phyloP scores from a whole-genome alignment of 306 rosid genomes.

The Gastrolobium villosum region DNA sequence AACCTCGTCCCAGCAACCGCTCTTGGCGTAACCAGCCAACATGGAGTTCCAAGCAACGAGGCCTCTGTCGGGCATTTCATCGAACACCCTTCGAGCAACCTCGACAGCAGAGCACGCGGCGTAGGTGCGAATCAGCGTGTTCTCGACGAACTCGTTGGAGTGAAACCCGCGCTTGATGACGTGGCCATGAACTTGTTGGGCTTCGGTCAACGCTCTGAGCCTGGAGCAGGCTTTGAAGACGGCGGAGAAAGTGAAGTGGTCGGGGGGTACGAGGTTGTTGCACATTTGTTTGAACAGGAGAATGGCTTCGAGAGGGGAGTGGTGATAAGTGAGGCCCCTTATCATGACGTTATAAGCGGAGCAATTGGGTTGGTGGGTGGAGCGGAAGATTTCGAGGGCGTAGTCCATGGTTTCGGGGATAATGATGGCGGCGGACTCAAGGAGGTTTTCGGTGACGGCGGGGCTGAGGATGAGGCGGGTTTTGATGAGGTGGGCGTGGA shows the following conservation, averaged over 20 bases:
- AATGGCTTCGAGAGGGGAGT: conserved; percentile 56
- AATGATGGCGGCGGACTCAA: conserved; percentile 67
- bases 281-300: conserved; percentile 61
- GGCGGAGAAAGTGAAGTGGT: conserved; percentile 59
- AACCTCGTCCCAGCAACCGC: conserved; percentile 62
- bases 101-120: conserved; percentile 52
- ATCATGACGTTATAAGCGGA: conserved; percentile 65
- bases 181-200: conserved; percentile 62
- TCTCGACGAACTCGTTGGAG: conserved; percentile 52
- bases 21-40: conserved; percentile 63
- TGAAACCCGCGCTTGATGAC: conserved; percentile 59
- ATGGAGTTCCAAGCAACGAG: conserved; percentile 66
- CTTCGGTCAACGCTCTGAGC: conserved; percentile 52
- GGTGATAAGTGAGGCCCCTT: conserved; percentile 57
- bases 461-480: conserved; percentile 67
- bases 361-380: conserved; percentile 48
- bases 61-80: conserved; percentile 53
- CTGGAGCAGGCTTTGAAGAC: conserved; percentile 69
- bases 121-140: conserved; percentile 67
- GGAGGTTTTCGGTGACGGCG: conserved; percentile 56
- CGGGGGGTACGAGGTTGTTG: conserved; percentile 46
- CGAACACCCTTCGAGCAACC: conserved; percentile 69
- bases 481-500: conserved; percentile 75
- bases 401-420: conserved; percentile 63
- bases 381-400: conserved; percentile 62